These are phyloP conservation scores for Conoideocrella luteorostrata DNA, from an alignment of 2,329 filamentous ascomycete genomes.

Conservation along the genomic window DNA sequence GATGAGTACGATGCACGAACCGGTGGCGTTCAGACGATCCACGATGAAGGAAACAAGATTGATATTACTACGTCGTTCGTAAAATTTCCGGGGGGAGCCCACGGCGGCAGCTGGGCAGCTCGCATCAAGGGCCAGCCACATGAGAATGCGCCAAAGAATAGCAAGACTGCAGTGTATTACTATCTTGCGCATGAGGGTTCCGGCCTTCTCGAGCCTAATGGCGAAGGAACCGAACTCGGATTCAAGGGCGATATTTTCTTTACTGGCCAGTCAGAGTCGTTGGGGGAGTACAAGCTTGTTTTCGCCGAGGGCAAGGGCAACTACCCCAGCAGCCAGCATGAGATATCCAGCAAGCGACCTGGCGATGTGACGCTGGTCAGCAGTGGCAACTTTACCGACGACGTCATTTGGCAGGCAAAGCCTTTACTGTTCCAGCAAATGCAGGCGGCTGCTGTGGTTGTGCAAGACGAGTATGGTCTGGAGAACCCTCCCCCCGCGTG, in stretches of 20 bases:
- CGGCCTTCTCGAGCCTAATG: conserved; percentile 52
- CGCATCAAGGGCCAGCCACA: conserved; percentile 77
- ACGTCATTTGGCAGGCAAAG: conserved; percentile 81
- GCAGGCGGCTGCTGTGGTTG: conserved; percentile 42
- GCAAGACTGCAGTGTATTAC: conserved; percentile 75
- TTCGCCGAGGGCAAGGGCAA: conserved; percentile 64
- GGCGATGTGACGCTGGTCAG: conserved; percentile 70
- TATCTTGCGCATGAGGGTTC: conserved; percentile 78
- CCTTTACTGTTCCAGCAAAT: conserved; percentile 50
- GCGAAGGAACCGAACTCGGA: conserved; percentile 42
- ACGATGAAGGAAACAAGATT: conserved; percentile 80
- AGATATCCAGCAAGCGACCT: conserved; percentile 60
- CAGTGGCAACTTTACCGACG: conserved; percentile 59
- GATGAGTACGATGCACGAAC: conserved; percentile 89
- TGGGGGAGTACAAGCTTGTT: conserved; percentile 75
- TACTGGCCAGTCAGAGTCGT: conserved; percentile 59
- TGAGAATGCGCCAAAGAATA: conserved; percentile 56
- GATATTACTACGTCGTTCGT: conserved; percentile 92
- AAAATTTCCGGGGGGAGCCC: conserved; percentile 77
- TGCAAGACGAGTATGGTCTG: conserved; percentile 41
- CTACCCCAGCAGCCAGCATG: conserved; percentile 58
- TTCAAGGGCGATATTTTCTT: conserved; percentile 59
- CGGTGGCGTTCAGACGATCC: conserved; percentile 83
- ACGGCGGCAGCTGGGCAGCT: conserved; percentile 89
- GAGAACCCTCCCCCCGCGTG: conserved; percentile 76